Conservation (phyloP, 169 alveolate species). For the Plasmodium gaboni region DNA sequence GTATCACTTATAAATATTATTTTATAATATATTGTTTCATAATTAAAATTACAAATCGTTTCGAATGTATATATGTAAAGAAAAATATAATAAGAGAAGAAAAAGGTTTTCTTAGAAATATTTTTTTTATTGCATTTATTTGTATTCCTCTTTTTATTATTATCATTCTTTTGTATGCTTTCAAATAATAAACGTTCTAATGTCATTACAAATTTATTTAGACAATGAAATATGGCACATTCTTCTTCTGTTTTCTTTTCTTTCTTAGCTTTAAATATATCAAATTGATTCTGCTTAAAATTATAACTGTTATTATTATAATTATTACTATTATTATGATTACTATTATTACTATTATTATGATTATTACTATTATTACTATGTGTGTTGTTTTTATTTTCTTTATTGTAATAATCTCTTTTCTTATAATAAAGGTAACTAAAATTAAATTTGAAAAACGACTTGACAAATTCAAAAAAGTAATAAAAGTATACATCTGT, state of each 20-base stretch:
- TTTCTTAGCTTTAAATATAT: too few relatives aligned
- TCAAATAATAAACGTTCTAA: slow-evolving; percentile 25
- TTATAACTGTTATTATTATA: too few relatives aligned
- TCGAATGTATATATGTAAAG: slow-evolving; percentile 37
- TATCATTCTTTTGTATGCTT: neutral
- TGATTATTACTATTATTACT: too few relatives aligned
- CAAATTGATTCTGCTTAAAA: too few relatives aligned
- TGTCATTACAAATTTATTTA: slow-evolving; percentile 26
- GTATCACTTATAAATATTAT: slow-evolving; percentile 19
- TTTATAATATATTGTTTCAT: neutral
- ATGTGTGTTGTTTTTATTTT: too few relatives aligned
- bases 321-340: too few relatives aligned
- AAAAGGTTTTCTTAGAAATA: slow-evolving; percentile 1
- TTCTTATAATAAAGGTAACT: slow-evolving; percentile 36
- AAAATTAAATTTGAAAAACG: slow-evolving; percentile 40
- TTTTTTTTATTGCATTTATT: neutral
- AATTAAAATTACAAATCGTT: neutral
- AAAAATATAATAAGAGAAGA: slow-evolving; percentile 39
- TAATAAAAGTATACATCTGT: too few relatives aligned
- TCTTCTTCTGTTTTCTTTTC: slow-evolving; percentile 1
- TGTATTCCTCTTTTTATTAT: neutral
- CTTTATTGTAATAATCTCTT: too few relatives aligned
- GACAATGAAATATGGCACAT: neutral
- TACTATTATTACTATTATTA: too few relatives aligned
- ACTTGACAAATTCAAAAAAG: neutral